Percentiles rank a stretch among this genome's conserved stretches.
Conservation (phyloP, 2,329 filamentous ascomycete genomes). For the Venturia nashicola region DNA sequence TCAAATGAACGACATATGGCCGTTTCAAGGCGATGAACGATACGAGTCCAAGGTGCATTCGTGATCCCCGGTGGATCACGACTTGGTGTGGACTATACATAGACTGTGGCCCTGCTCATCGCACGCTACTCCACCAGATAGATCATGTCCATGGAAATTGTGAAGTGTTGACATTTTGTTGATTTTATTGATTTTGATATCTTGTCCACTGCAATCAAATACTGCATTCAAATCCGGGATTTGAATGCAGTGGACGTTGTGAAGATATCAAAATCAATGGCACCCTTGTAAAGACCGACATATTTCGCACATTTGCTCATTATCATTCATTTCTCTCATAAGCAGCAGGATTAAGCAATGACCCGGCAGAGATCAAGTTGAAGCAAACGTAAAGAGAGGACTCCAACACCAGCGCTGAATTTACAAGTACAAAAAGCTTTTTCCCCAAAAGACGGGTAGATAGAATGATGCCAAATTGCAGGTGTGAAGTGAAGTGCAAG, state of each 20-base stretch:
- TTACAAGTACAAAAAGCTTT: background rate
- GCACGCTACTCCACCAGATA: background rate
- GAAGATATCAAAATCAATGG: too few species aligned
- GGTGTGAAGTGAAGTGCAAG: background rate
- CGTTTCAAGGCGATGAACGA: background rate
- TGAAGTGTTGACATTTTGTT: background rate
- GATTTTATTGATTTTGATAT: background rate
- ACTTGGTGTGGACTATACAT: background rate
- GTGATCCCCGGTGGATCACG: background rate
- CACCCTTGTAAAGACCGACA: background rate
- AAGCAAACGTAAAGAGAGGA: too few species aligned
- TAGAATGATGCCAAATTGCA: background rate
- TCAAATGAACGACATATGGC: background rate
- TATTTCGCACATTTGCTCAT: too few species aligned
- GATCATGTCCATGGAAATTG: background rate
- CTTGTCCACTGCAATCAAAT: too few species aligned
- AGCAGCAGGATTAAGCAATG: background rate
- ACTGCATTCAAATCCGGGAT: too few species aligned
- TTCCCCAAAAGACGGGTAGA: too few species aligned
- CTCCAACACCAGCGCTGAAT: constrained; percentile 1
- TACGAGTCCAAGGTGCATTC: background rate
- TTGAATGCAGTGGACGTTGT: too few species aligned
- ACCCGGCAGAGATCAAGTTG: background rate
- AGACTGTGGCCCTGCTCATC: background rate
- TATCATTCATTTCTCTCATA: background rate